Evolutionary conservation across 441 rosid species (phyloP).

Genomic region (Euphorbia celastroides): DNA sequence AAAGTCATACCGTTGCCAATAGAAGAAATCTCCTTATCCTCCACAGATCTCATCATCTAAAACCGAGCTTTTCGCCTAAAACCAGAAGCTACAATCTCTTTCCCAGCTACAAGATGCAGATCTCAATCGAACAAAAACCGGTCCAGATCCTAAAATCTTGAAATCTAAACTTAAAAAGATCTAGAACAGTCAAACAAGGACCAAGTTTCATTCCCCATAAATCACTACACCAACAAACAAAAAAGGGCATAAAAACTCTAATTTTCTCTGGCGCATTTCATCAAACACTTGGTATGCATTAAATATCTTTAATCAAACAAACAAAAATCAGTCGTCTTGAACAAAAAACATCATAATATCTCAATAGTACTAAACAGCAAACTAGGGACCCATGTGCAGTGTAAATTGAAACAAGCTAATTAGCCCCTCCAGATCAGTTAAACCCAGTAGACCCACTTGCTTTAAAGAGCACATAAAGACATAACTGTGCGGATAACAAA

Average conservation of each 20-base stretch:
- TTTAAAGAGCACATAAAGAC: neutral
- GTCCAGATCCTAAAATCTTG: conserved; percentile 16
- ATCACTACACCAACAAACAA: neutral
- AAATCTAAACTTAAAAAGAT: neutral
- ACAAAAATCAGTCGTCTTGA: conserved; percentile 17
- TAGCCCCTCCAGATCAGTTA: conserved; percentile 10
- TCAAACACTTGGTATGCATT: conserved; percentile 10
- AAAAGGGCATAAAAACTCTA: neutral
- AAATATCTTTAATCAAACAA: conserved; percentile 14
- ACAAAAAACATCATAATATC: conserved; percentile 24
- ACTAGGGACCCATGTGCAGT: conserved; percentile 27
- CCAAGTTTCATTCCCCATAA: conserved; percentile 12
- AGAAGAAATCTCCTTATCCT: conserved; percentile 62
- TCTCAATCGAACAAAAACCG: conserved; percentile 15
- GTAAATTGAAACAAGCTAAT: conserved; percentile 15
- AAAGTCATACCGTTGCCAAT: conserved; percentile 37
- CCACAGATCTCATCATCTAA: conserved; percentile 64
- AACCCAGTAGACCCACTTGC: conserved; percentile 10
- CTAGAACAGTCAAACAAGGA: neutral
- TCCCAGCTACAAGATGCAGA: conserved; percentile 6
- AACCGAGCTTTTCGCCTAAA: conserved; percentile 12
- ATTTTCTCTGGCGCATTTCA: conserved; percentile 6
- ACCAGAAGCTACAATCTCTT: conserved; percentile 4
- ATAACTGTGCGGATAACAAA: neutral
- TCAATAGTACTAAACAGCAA: conserved; percentile 20